Percentiles rank a stretch among this genome's conserved stretches.
Conservation (phyloP, 805 yeast genomes). For the Candida multigemmis region DNA sequence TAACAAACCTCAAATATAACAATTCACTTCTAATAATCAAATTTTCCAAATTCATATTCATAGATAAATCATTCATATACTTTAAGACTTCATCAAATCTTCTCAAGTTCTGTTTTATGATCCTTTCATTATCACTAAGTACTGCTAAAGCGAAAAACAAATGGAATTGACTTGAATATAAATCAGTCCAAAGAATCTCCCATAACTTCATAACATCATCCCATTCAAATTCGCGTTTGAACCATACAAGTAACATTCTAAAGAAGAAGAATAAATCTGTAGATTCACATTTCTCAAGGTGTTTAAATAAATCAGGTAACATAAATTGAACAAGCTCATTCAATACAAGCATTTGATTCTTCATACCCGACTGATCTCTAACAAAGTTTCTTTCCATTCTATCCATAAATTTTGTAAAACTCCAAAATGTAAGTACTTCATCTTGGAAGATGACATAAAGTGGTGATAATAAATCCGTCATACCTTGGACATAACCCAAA, state of each 20-base stretch:
- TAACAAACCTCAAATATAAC: conserved; percentile 68
- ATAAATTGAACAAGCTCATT: conserved; percentile 83
- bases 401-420: conserved; percentile 81
- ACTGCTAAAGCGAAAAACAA: conserved; percentile 82
- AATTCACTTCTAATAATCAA: conserved; percentile 78
- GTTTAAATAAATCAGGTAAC: conserved; percentile 78
- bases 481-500: conserved; percentile 95
- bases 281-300: conserved; percentile 80
- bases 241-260: conserved; percentile 93
- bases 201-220: conserved; percentile 71
- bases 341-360: conserved; percentile 73
- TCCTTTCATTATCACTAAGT: conserved; percentile 76
- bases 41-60: conserved; percentile 66
- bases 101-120: conserved; percentile 62
- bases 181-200: conserved; percentile 91
- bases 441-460: conserved; percentile 58
- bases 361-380: conserved; percentile 90
- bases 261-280: conserved; percentile 88
- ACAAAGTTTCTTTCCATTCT: conserved; percentile 92
- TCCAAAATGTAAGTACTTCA: conserved; percentile 81
- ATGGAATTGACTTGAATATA: conserved; percentile 78
- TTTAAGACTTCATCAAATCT: conserved; percentile 88
- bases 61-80: conserved; percentile 84
- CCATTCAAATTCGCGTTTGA: conserved; percentile 82
- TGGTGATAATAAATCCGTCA: conserved; percentile 90